A percentile compares a stretch with the other conserved stretches of the same genome.
Evolutionary conservation across 2,329 filamentous ascomycete species (phyloP).

Genomic region (Diaporthe batatas): DNA sequence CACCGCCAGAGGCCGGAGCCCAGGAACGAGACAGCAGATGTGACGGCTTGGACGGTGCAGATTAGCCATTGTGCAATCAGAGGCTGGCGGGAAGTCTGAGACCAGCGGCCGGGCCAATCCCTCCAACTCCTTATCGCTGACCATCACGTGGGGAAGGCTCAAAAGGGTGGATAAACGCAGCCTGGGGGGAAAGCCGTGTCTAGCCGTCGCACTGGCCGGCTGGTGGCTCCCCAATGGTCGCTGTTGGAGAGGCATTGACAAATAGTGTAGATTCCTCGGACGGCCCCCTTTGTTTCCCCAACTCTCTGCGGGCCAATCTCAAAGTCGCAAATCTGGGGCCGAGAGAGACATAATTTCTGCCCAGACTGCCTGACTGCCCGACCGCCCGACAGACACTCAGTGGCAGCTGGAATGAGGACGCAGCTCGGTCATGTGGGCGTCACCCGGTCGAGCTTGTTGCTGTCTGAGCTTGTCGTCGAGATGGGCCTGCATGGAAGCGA

Average conservation of each 20-base stretch:
- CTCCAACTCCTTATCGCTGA: slow-evolving; percentile 40
- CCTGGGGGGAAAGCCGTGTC: slow-evolving; percentile 35
- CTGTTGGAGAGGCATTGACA: slow-evolving; percentile 30
- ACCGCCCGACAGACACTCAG: not conserved
- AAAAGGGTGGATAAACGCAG: slow-evolving; percentile 11
- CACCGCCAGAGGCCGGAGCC: not conserved
- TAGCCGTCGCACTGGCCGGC: slow-evolving; percentile 37
- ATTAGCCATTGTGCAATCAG: slow-evolving; percentile 36
- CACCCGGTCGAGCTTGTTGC: slow-evolving; percentile 1
- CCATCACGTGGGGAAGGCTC: slow-evolving; percentile 22
- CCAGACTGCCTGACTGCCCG: not conserved
- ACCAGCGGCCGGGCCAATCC: slow-evolving; percentile 38
- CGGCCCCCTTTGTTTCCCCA: slow-evolving; percentile 24
- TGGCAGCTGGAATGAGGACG: not conserved
- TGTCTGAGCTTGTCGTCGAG: not conserved
- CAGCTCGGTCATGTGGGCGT: slow-evolving; percentile 11
- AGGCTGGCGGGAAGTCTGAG: slow-evolving; percentile 16
- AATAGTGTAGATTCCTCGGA: slow-evolving; percentile 34
- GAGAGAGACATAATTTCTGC: slow-evolving; percentile 11
- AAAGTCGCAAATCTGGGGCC: slow-evolving; percentile 6
- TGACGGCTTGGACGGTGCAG: not conserved
- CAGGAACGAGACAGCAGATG: slow-evolving; percentile 8
- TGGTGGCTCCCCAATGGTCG: slow-evolving; percentile 1
- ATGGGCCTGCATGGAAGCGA: not conserved
- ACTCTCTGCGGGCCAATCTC: slow-evolving; percentile 30